Evolutionary conservation across 1,139 yeast species (phyloP).

Genomic region (Pichia sp.): DNA sequence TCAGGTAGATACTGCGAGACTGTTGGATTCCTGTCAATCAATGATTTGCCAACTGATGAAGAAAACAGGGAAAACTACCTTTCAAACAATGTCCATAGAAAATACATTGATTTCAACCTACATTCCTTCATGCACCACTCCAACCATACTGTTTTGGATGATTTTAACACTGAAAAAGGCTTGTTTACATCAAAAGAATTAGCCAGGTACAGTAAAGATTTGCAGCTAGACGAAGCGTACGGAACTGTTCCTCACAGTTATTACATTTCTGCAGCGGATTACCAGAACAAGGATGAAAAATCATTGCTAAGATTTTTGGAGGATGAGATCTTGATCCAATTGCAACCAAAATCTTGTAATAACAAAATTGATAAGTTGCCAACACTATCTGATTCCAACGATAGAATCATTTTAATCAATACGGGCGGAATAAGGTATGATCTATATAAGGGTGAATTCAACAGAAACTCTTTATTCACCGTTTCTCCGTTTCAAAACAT

Average conservation of each 20-base stretch:
- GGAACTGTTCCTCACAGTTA: constrained; percentile 68
- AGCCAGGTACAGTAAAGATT: constrained; percentile 39
- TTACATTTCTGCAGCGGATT: constrained; percentile 66
- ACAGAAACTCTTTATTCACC: constrained; percentile 73
- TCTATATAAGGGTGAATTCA: constrained; percentile 78
- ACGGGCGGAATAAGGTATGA: constrained; percentile 91
- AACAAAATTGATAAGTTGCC: constrained; percentile 15
- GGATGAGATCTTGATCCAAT: constrained; percentile 53
- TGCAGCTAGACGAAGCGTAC: constrained; percentile 51
- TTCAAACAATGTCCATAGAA: constrained; percentile 37
- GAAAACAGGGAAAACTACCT: constrained; percentile 5
- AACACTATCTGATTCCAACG: constrained; percentile 22
- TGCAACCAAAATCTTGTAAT: constrained; percentile 35
- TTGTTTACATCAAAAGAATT: constrained; percentile 43
- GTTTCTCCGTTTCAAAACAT: constrained; percentile 82
- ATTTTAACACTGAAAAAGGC: constrained; percentile 50
- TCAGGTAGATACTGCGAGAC: constrained; percentile 94
- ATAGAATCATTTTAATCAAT: constrained; percentile 67
- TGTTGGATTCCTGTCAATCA: constrained; percentile 73
- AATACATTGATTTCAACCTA: constrained; percentile 76
- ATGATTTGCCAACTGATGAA: constrained; percentile 17
- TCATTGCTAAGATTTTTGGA: constrained; percentile 62
- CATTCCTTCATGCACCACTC: constrained; percentile 67
- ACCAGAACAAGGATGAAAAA: constrained; percentile 50
- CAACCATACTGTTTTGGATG: constrained; percentile 33